phyloP scores from a whole-genome alignment of 139 green algal species.

The Dunaliella primolecta region DNA sequence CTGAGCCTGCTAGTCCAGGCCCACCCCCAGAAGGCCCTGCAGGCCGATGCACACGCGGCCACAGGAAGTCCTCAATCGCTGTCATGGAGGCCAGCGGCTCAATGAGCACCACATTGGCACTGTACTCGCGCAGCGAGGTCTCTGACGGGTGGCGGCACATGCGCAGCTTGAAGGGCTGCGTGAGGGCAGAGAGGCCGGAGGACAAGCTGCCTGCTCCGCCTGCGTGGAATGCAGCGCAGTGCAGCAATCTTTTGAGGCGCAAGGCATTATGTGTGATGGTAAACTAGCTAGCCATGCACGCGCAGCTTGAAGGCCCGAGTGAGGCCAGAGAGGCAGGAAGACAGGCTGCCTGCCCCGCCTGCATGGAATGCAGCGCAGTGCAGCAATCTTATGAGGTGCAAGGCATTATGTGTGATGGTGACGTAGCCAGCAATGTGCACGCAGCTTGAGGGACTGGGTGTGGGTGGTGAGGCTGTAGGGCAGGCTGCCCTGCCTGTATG shows the following conservation, averaged over 20 bases:
- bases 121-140: slow-evolving; percentile 74
- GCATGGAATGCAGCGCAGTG: slow-evolving; percentile 4
- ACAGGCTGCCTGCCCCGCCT: slow-evolving; percentile 46
- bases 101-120: slow-evolving; percentile 89
- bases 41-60: slow-evolving; percentile 41
- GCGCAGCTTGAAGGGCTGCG: slow-evolving; percentile 90
- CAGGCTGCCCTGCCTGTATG: slow-evolving; percentile 38
- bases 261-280: too few species aligned
- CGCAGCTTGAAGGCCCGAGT: slow-evolving; percentile 91
- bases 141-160: slow-evolving; percentile 53
- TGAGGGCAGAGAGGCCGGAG: slow-evolving; percentile 69
- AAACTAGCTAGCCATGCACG: slow-evolving; percentile 49
- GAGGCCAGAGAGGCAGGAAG: slow-evolving; percentile 66
- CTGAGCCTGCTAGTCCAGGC: slow-evolving; percentile 9
- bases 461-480: slow-evolving; percentile 67
- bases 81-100: slow-evolving; percentile 91
- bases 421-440: slow-evolving; percentile 54
- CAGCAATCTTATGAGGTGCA: too few species aligned
- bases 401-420: too few species aligned
- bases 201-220: slow-evolving; percentile 46
- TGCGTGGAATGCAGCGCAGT: slow-evolving; percentile 3
- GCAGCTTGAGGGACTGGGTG: slow-evolving; percentile 90
- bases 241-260: too few species aligned
- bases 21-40: background rate
- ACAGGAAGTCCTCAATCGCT: slow-evolving; percentile 96